These are phyloP conservation scores for Glutinoglossum americanum DNA, from an alignment of 495 filamentous ascomycete species.

Conservation along the genomic window DNA sequence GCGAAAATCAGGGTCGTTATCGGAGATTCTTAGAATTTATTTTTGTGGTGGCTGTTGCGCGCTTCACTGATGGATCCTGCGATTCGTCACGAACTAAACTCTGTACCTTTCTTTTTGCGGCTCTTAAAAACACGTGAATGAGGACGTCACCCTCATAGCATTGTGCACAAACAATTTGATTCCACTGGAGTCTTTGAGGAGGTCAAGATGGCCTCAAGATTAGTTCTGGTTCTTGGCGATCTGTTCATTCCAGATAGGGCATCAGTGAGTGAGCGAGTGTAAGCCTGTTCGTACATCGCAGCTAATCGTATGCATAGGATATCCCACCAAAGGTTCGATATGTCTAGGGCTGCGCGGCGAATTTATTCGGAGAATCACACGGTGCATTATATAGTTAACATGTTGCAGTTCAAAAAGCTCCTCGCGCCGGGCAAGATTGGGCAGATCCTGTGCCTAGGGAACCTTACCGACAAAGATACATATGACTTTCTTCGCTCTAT, in stretches of 20 bases:
- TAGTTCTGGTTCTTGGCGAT: constrained; percentile 86
- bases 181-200: not conserved
- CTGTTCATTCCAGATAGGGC: constrained; percentile 95
- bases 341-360: not conserved
- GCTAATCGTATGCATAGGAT: constrained; percentile 29
- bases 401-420: constrained; percentile 79
- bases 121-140: not conserved
- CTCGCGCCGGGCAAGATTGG: constrained; percentile 94
- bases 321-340: constrained; percentile 66
- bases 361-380: not conserved
- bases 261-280: constrained; percentile 28
- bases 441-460: constrained; percentile 91
- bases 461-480: constrained; percentile 83
- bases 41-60: too few species aligned
- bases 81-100: not conserved
- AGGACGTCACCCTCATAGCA: not conserved
- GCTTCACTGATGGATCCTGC: too few species aligned
- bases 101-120: not conserved
- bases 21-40: too few species aligned
- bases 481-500: constrained; percentile 87
- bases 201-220: constrained; percentile 45
- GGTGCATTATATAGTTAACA: not conserved
- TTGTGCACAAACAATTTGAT: not conserved
- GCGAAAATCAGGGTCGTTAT: too few species aligned
- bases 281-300: not conserved